These are phyloP conservation scores for Ogataea philodendri DNA, from an alignment of 805 yeast species.

Conservation along the genomic window DNA sequence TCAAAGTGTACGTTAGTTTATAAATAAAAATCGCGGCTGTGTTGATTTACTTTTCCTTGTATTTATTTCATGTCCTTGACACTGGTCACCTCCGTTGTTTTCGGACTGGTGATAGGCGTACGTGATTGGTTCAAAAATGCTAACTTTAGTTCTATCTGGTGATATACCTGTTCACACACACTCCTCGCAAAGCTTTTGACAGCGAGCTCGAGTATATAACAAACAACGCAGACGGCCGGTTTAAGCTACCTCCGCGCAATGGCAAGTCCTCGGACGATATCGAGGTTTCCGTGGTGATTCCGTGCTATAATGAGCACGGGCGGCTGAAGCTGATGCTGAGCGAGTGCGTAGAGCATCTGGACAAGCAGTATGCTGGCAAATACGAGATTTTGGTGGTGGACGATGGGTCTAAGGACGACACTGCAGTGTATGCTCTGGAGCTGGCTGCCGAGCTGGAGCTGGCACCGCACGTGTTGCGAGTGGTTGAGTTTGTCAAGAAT, in stretches of 20 bases:
- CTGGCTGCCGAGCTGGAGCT: constrained; percentile 52
- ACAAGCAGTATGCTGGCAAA: constrained; percentile 28
- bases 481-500: constrained; percentile 66
- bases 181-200: constrained; percentile 53
- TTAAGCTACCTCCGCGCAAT: constrained; percentile 37
- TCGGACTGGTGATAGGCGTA: constrained; percentile 5
- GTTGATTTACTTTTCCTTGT: constrained; percentile 1
- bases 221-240: constrained; percentile 35
- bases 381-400: constrained; percentile 87
- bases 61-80: constrained; percentile 5
- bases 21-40: constrained; percentile 3
- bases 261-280: constrained; percentile 39
- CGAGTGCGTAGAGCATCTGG: constrained; percentile 60
- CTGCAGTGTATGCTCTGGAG: constrained; percentile 67
- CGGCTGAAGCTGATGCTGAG: constrained; percentile 70
- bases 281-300: constrained; percentile 75
- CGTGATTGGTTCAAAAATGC: not conserved
- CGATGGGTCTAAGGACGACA: constrained; percentile 86
- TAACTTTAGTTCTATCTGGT: constrained; percentile 36
- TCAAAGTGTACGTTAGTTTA: not conserved
- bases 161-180: constrained; percentile 55
- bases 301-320: constrained; percentile 86
- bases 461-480: constrained; percentile 61
- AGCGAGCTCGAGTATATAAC: constrained; percentile 57
- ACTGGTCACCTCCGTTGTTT: constrained; percentile 1